A percentile compares a stretch with the other conserved stretches of the same genome.
Conservation (phyloP, 345 rosid genomes). For the Litchi chinensis region DNA sequence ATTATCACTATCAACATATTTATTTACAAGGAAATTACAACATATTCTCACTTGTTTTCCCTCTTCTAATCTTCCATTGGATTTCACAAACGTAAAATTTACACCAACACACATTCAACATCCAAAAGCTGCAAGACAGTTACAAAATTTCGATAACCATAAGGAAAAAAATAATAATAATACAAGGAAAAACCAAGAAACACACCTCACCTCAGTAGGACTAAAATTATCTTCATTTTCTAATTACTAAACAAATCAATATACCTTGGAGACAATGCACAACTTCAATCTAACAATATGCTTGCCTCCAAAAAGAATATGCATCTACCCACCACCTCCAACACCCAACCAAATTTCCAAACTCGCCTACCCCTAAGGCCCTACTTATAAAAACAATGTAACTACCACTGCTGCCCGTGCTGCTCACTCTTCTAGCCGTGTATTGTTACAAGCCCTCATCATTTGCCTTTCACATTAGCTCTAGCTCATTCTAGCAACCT, state of each 20-base stretch:
- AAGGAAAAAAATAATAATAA: slow-evolving; percentile 1
- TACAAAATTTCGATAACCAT: slow-evolving; percentile 14
- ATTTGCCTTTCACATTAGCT: slow-evolving; percentile 15
- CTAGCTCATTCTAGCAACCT: slow-evolving; percentile 14
- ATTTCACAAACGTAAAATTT: slow-evolving; percentile 36
- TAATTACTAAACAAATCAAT: slow-evolving; percentile 48
- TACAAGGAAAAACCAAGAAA: slow-evolving; percentile 12
- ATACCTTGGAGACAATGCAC: slow-evolving; percentile 47
- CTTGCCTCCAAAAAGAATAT: slow-evolving; percentile 77
- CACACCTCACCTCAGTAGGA: slow-evolving; percentile 35
- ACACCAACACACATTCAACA: slow-evolving; percentile 39
- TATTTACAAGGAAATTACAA: slow-evolving; percentile 50
- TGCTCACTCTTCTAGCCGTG: slow-evolving; percentile 4
- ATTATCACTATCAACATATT: slow-evolving; percentile 21
- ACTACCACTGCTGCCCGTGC: slow-evolving; percentile 21
- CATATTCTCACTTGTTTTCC: slow-evolving; percentile 23
- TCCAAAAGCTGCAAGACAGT: slow-evolving; percentile 26
- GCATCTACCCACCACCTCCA: slow-evolving; percentile 34
- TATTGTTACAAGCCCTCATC: slow-evolving; percentile 27
- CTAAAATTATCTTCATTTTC: slow-evolving; percentile 28
- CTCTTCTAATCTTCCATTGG: slow-evolving; percentile 30
- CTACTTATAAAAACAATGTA: slow-evolving; percentile 31
- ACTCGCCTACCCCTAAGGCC: slow-evolving; percentile 34
- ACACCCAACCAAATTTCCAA: slow-evolving; percentile 38
- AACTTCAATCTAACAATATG: slow-evolving; percentile 31